A percentile compares a stretch with the other conserved stretches of the same genome.
Conservation (phyloP, 495 filamentous ascomycete species). For the Xylaria flabelliformis region DNA sequence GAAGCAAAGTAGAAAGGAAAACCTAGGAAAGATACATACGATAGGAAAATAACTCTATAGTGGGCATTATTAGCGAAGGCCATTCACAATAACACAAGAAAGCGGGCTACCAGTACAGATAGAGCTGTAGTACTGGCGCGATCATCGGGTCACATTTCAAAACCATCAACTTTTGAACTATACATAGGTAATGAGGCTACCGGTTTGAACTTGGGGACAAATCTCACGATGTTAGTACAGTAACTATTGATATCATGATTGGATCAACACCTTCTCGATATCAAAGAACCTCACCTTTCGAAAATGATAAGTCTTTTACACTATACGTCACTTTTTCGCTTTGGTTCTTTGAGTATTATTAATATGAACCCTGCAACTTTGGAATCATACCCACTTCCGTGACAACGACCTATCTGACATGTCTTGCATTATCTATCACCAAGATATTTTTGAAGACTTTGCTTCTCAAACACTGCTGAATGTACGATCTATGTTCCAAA, state of each 20-base stretch:
- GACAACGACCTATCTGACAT: background rate
- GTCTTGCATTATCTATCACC: background rate
- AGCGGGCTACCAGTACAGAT: background rate
- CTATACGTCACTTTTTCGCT: background rate
- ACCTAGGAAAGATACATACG: background rate
- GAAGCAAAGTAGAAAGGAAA: background rate
- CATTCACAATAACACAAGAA: background rate
- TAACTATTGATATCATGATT: background rate
- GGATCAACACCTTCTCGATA: background rate
- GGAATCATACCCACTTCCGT: background rate
- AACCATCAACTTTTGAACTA: background rate
- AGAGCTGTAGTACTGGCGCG: background rate
- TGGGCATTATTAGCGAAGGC: background rate
- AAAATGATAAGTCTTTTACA: background rate
- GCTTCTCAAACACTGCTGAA: background rate
- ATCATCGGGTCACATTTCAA: background rate
- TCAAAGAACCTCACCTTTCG: background rate
- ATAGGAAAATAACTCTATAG: background rate
- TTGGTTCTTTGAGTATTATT: background rate
- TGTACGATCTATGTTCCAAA: background rate
- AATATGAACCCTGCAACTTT: background rate
- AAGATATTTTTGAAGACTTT: background rate
- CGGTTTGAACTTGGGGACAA: background rate
- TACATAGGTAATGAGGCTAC: background rate
- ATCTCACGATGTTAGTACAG: background rate